These are phyloP conservation scores for Picea sitchensis DNA, from an alignment of 75 land plant species.

Conservation along the genomic window DNA sequence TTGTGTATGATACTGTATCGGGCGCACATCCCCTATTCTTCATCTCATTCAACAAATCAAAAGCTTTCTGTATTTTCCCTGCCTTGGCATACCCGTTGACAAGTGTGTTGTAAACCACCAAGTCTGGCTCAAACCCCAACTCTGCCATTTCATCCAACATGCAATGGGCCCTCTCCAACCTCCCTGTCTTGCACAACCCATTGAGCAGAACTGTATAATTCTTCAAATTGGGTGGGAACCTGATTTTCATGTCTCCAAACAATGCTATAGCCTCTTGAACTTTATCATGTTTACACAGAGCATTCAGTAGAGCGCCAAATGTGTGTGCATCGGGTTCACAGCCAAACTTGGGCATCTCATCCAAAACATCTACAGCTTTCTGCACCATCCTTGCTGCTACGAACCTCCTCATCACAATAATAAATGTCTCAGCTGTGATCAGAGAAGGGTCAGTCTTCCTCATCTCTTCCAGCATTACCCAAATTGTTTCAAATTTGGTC, in stretches of 20 bases:
- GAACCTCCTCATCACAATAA: conserved; percentile 57
- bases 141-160: conserved; percentile 63
- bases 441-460: conserved; percentile 29
- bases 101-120: conserved; percentile 69
- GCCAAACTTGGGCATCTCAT: conserved; percentile 71
- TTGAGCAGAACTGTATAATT: conserved; percentile 63
- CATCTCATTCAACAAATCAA: conserved; percentile 55
- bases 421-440: conserved; percentile 43
- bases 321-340: conserved; percentile 39
- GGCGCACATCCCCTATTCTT: conserved; percentile 46
- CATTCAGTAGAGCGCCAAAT: conserved; percentile 64
- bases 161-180: conserved; percentile 60
- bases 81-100: conserved; percentile 49
- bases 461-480: conserved; percentile 59
- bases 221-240: conserved; percentile 45
- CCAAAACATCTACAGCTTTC: conserved; percentile 57
- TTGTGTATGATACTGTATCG: conserved; percentile 44
- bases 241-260: conserved; percentile 51
- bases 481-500: conserved; percentile 49
- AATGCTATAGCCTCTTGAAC: conserved; percentile 54
- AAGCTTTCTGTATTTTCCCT: conserved; percentile 55
- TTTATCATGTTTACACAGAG: conserved; percentile 56
- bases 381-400: conserved; percentile 55
- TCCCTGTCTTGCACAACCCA: conserved; percentile 75
- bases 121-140: conserved; percentile 57